These are phyloP conservation scores for Serendipita sp. DNA, from an alignment of 768 basidiomycete species.

Conservation along the genomic window DNA sequence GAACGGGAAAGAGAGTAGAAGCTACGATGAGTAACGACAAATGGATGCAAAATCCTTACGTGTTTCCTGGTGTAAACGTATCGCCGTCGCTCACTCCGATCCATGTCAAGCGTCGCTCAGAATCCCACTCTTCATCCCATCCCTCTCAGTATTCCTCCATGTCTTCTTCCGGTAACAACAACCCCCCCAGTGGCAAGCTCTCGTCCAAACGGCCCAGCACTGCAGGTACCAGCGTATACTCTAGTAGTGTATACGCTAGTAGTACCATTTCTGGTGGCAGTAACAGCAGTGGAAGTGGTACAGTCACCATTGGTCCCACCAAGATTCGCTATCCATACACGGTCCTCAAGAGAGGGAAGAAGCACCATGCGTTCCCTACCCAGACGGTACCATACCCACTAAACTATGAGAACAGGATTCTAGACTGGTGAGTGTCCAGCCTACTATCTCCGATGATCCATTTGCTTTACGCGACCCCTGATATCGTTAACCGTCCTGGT, in stretches of 20 bases:
- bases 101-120: slow-evolving; percentile 5
- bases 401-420: not conserved
- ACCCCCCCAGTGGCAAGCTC: not conserved
- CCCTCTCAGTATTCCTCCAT: not conserved
- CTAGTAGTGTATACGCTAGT: not conserved
- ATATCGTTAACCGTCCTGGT: not conserved
- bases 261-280: not conserved
- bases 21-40: not conserved
- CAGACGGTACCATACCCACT: not conserved
- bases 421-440: not conserved
- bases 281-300: too few species aligned
- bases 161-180: not conserved
- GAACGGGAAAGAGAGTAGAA: too few species aligned
- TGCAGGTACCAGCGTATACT: not conserved
- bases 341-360: slow-evolving; percentile 1
- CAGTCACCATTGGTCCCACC: not conserved
- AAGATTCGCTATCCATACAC: not conserved
- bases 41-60: not conserved
- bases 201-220: not conserved
- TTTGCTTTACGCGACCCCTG: not conserved
- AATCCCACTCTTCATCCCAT: not conserved
- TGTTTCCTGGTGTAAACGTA: not conserved
- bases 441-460: not conserved
- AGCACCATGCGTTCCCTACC: not conserved
- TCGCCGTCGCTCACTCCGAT: not conserved